Percentiles rank a stretch among this genome's conserved stretches.
Conservation (phyloP, 768 basidiomycete species). For the Lactarius quietus region DNA sequence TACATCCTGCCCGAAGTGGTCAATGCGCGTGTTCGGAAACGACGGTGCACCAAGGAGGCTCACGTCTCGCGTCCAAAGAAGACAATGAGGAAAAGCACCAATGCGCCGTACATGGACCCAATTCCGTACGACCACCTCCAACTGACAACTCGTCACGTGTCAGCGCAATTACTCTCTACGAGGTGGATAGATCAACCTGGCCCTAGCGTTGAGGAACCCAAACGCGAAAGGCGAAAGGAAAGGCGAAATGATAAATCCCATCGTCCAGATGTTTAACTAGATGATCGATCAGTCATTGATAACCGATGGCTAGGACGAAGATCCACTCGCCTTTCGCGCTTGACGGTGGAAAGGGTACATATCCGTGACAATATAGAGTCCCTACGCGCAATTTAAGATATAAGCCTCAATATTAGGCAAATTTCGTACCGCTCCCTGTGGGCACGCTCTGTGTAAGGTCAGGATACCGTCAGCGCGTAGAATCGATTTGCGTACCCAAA, state of each 20-base stretch:
- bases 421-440: constrained; percentile 51
- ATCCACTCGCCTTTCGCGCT: constrained; percentile 50
- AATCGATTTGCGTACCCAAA: constrained; percentile 42
- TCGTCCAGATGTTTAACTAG: constrained; percentile 67
- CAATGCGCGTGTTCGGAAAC: neutral
- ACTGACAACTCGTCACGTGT: constrained; percentile 26
- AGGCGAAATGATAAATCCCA: constrained; percentile 66
- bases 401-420: neutral
- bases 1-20: constrained; percentile 46
- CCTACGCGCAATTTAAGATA: constrained; percentile 33
- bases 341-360: constrained; percentile 68
- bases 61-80: constrained; percentile 68
- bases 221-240: constrained; percentile 64
- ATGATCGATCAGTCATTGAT: neutral
- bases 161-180: neutral
- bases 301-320: neutral
- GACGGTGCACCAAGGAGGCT: constrained; percentile 22
- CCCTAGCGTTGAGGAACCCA: constrained; percentile 61
- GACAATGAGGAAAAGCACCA: constrained; percentile 54
- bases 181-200: constrained; percentile 32
- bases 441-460: constrained; percentile 41
- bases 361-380: constrained; percentile 58
- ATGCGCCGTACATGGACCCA: constrained; percentile 52
- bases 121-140: constrained; percentile 70
- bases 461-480: neutral